Base-by-base conservation (phyloP, 2,329 filamentous ascomycete species). In the Hypomyces perniciosus region DNA sequence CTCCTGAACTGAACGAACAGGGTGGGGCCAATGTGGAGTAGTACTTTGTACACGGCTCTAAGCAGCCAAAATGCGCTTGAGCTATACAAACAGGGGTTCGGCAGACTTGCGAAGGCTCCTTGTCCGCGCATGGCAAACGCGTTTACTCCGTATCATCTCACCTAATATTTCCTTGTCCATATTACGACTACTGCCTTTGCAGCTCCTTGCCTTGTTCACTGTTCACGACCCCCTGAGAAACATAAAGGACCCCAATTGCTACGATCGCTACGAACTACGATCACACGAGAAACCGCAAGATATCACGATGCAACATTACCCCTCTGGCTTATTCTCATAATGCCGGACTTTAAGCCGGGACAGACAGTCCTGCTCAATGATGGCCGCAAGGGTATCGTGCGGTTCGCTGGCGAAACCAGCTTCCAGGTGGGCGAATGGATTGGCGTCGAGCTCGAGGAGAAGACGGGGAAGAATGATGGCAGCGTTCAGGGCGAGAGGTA, bases 391-490 rank as follows among this genome's bases (percentile, higher is more conserved):
- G 93, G 81, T 59, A 80, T 80, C 54, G 80, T 99, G 57, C 88
- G 88, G 61, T 99, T 88, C 69, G 75, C 89, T 54, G 93, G 93
- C 62, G 74, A 79, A 50, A 90, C 92, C 35, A 74, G 80, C 60
- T 96, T 97, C 70, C 84, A 90, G 52, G 74, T 78, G 5, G 92
- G 91, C 56, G 83, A 88, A 55, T 97, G 91, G 90, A 77, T 96
- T 53, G 92, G 92, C 57, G 81, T 97, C 53, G 91, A 96, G 73
- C 80, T 97, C 51, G 83, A 90, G 47, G 86, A 89, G 43, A 76
- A 84, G 48, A 81, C 79, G 20, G 92, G 93, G 31, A 97, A 97
- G 74, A 97, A 97, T 62, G 90, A 97, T 76, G 92, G 92, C 57
- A 86, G 87, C 50, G 89, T 97, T 43, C 82, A 92, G 67, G 91